Conservation (phyloP, 345 rosid genomes). For the Brassica rapa region DNA sequence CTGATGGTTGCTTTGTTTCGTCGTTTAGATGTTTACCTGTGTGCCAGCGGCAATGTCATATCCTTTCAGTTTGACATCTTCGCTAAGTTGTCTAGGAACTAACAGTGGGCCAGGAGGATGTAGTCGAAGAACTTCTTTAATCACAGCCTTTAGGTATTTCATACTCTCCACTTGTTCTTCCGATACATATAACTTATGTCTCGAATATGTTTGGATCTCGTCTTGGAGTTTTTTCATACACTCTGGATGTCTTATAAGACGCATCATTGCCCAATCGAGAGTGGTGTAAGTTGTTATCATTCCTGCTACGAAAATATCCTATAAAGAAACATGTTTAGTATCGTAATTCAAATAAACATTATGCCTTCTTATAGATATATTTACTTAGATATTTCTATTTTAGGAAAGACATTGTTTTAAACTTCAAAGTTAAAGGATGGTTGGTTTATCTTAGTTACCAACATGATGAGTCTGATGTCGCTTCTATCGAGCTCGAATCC, state of each 20-base stretch:
- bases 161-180: neutral
- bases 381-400: neutral
- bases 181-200: neutral
- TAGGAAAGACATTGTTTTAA: neutral
- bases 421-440: neutral
- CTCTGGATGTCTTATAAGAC: neutral
- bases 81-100: neutral
- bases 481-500: neutral
- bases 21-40: neutral
- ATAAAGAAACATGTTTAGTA: neutral
- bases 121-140: neutral
- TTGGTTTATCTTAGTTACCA: neutral
- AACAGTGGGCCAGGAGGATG: neutral
- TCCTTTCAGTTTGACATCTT: neutral
- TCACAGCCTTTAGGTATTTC: neutral
- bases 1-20: neutral
- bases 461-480: neutral
- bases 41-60: constrained; percentile 3
- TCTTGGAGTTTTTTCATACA: neutral
- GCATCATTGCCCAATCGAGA: constrained; percentile 1
- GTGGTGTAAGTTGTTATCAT: neutral
- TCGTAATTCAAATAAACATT: neutral
- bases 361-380: neutral
- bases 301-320: neutral
- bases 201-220: neutral